Evolutionary conservation across 805 yeast genomes (phyloP), one percentile per base, ranked within the genome.

Genomic region (Phaffomyces opuntiae): DNA sequence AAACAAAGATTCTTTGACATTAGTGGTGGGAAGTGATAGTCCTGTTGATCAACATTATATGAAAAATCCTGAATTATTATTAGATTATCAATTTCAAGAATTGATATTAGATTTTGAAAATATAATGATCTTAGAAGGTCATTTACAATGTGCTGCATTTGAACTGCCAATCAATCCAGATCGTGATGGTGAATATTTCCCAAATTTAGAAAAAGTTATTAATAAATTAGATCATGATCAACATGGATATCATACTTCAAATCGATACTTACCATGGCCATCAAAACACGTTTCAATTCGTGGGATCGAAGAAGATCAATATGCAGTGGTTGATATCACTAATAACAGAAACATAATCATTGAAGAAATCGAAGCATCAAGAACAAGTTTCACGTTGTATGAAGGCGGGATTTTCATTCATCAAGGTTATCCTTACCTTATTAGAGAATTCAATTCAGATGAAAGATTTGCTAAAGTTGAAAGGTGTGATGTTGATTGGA

Each of bases 391-490:
- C 63, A 88, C 98, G 0, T 60, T 91, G 2, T 93, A 93, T 62
- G 85, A 80, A 51, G 99, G 99, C 2, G 99, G 93, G 0, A 89
- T 93, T 2, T 89, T 86, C 53, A 76, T 91, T 38, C 97, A 93
- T 60, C 98, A 93, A 64, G 99, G 99, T 7, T 74, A 78, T 50
- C 87, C 97, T 0, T 91, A 89, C 56, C 62, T 93, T 36, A 93
- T 93, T 0, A 75, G 83, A 41, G 96, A 89, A 54, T 83, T 93
- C 57, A 84, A 89, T 52, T 70, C 85, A 0, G 87, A 87, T 36
- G 83, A 78, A n/a, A 75, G 73, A 46, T 86, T 67, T 63, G 98
- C 98, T 1, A 83, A 81, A 48, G 96, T 91, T 6, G 83, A 79
- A 55, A 66, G 96, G 43, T 96, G 89, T 0, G 82, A 83, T 56